phyloP scores from a whole-genome alignment of 352 stramenopile species.

The Phytophthora nicotianae region DNA sequence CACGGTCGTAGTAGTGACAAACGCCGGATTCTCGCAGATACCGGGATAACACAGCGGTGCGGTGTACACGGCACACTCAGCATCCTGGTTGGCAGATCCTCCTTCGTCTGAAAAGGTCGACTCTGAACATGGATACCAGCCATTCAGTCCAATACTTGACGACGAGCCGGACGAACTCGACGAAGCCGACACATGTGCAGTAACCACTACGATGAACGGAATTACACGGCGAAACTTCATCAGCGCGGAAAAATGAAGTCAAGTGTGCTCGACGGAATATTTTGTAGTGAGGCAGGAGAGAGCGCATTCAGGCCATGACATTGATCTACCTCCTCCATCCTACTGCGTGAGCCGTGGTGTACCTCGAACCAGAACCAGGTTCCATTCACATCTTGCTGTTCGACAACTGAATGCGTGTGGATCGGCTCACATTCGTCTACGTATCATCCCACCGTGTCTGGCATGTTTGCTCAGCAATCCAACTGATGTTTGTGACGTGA shows the following conservation, averaged over 20 bases:
- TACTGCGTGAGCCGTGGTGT: not conserved
- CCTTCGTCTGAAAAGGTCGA: constrained; percentile 36
- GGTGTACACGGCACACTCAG: constrained; percentile 42
- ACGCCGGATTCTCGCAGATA: constrained; percentile 23
- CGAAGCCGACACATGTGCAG: not conserved
- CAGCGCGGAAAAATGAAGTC: not conserved
- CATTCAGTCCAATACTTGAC: constrained; percentile 20
- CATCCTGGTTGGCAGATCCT: constrained; percentile 8
- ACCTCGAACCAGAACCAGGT: constrained; percentile 5
- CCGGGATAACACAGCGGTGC: constrained; percentile 41
- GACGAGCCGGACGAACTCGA: constrained; percentile 7
- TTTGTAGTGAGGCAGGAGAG: not conserved
- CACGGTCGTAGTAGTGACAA: constrained; percentile 19
- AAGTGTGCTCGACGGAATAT: not conserved
- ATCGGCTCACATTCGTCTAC: constrained; percentile 1
- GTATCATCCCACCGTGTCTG: constrained; percentile 1
- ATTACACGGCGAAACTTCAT: not conserved
- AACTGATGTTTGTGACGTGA: not conserved
- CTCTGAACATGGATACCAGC: constrained; percentile 40
- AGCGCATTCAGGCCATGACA: not conserved
- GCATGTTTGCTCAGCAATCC: constrained; percentile 2
- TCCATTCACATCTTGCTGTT: not conserved
- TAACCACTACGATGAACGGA: not conserved
- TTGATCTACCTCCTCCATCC: no score
- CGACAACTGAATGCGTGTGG: constrained; percentile 1